phyloP scores from a whole-genome alignment of 1,284 basidiomycete species.

The Boletus sp. region DNA sequence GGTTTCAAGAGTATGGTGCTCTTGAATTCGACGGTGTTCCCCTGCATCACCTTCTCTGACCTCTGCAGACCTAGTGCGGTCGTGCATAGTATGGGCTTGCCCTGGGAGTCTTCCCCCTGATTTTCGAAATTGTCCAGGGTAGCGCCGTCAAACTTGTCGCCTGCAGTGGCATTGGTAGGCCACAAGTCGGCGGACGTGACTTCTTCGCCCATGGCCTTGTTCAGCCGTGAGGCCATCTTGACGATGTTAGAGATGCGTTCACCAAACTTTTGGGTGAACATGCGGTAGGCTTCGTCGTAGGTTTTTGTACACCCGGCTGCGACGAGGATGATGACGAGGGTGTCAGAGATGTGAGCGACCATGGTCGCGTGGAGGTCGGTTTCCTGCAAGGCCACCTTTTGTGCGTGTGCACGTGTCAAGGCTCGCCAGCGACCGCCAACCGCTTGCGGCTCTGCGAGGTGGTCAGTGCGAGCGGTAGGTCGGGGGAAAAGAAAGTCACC shows the following conservation, averaged over 20 bases:
- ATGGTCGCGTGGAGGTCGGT: constrained; percentile 42
- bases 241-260: constrained; percentile 47
- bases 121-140: constrained; percentile 51
- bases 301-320: constrained; percentile 43
- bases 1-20: constrained; percentile 41
- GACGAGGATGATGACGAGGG: constrained; percentile 49
- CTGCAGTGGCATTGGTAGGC: constrained; percentile 45
- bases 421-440: constrained; percentile 58
- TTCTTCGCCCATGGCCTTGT: constrained; percentile 55
- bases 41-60: constrained; percentile 30
- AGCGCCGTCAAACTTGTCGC: constrained; percentile 43
- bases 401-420: constrained; percentile 50
- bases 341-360: constrained; percentile 44
- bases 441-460: constrained; percentile 48
- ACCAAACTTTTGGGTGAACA: constrained; percentile 42
- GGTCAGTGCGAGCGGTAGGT: background rate
- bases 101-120: constrained; percentile 14
- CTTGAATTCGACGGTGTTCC: constrained; percentile 33
- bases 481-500: constrained; percentile 42
- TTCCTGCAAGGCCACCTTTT: constrained; percentile 41
- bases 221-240: constrained; percentile 46
- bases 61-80: constrained; percentile 43
- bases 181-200: constrained; percentile 54
- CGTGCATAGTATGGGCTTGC: constrained; percentile 40
- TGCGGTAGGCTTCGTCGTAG: constrained; percentile 31